Evolutionary conservation across 768 basidiomycete species (phyloP).

Genomic region (Trametes cubensis): DNA sequence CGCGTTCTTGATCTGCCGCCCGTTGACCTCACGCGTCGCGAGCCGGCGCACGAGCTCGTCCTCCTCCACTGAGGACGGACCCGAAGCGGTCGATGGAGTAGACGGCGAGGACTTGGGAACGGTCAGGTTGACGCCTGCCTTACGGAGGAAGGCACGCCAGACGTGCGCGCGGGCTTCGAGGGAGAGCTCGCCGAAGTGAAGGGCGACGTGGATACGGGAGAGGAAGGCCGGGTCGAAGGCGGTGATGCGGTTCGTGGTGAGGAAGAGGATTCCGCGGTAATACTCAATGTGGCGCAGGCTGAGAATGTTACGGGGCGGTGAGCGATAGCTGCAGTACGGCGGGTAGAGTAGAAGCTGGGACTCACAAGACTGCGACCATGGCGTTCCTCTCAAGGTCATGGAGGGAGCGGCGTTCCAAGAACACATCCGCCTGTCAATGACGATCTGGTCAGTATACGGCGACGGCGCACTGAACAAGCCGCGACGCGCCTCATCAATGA

Average conservation of each 20-base stretch:
- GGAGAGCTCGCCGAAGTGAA: conserved; percentile 35
- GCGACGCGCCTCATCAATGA: conserved; percentile 30
- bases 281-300: conserved; percentile 38
- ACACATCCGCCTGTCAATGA: conserved; percentile 14
- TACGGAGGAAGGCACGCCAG: conserved; percentile 34
- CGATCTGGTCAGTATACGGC: not conserved
- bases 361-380: conserved; percentile 60
- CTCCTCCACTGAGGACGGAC: conserved; percentile 31
- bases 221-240: conserved; percentile 72
- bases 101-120: conserved; percentile 4
- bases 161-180: conserved; percentile 28
- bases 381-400: conserved; percentile 53
- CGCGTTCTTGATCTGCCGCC: conserved; percentile 71
- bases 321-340: not conserved
- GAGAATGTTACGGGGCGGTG: not conserved
- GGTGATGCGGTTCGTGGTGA: conserved; percentile 46
- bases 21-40: conserved; percentile 56
- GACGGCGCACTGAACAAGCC: not conserved
- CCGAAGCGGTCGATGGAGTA: too few relatives aligned
- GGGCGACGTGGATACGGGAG: conserved; percentile 62
- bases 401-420: conserved; percentile 20
- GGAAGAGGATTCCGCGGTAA: conserved; percentile 42
- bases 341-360: not conserved
- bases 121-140: conserved; percentile 14
- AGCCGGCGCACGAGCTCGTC: conserved; percentile 47